A percentile compares a stretch with the other conserved stretches of the same genome.
Conservation (phyloP, 169 alveolate genomes). For the Neospora caninum region DNA sequence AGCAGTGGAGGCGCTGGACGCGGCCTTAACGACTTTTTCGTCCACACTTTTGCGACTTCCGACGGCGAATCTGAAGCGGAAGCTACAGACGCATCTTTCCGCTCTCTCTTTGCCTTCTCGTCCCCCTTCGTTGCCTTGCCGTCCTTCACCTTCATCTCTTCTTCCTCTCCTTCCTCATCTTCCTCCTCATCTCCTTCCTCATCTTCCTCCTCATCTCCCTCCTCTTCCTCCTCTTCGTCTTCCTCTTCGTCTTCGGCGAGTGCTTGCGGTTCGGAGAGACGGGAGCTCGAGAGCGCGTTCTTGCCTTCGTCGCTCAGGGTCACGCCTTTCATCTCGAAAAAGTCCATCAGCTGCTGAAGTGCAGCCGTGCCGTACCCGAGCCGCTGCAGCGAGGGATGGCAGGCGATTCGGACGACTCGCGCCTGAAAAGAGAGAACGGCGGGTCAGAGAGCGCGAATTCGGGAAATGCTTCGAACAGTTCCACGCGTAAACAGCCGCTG, state of each 20-base stretch:
- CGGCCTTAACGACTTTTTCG: conserved; percentile 50
- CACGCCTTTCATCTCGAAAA: conserved; percentile 50
- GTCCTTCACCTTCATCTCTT: background rate
- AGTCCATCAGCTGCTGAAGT: conserved; percentile 82
- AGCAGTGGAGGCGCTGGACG: conserved; percentile 82
- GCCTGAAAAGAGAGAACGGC: conserved; percentile 72
- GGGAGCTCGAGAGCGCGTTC: conserved; percentile 24
- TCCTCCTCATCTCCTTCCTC: conserved; percentile 9
- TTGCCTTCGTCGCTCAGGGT: conserved; percentile 1
- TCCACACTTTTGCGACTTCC: background rate
- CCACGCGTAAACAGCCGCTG: no score
- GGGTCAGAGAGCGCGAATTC: background rate
- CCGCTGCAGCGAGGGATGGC: conserved; percentile 96
- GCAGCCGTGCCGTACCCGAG: conserved; percentile 98
- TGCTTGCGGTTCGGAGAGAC: background rate
- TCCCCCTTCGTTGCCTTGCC: conserved; percentile 20
- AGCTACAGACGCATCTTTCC: background rate
- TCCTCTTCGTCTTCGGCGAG: conserved; percentile 23
- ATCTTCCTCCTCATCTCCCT: background rate
- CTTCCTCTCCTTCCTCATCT: conserved; percentile 48
- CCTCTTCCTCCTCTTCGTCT: background rate
- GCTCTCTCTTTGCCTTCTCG: conserved; percentile 49
- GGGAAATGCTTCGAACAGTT: no score
- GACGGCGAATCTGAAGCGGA: background rate
- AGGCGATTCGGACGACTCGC: conserved; percentile 98